A percentile compares a stretch with the other conserved stretches of the same genome.
Evolutionary conservation across 75 land plant species (phyloP).

Genomic region (Chamaecyparis obtusa): DNA sequence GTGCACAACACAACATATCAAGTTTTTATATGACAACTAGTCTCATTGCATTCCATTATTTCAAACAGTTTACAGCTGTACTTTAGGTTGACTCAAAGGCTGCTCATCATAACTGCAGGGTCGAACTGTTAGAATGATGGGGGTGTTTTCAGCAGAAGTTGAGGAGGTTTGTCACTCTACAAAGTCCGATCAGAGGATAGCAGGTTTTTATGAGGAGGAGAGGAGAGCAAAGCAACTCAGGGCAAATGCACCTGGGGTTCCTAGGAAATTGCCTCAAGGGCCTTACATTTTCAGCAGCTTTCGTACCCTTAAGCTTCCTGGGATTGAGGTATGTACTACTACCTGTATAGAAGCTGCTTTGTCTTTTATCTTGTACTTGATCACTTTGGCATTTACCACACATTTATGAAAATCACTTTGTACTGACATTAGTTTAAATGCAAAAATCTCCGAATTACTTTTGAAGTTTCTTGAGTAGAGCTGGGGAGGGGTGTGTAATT

Average conservation of each 20-base stretch:
- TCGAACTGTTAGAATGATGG: conserved; percentile 76
- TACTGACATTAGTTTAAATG: neutral
- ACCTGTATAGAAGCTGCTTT: neutral
- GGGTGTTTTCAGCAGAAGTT: conserved; percentile 58
- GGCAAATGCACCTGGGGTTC: conserved; percentile 7
- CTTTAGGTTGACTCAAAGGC: neutral
- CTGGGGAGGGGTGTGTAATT: neutral
- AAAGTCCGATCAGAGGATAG: conserved; percentile 50
- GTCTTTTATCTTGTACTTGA: neutral
- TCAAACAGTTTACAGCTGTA: neutral
- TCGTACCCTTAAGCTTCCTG: conserved; percentile 70
- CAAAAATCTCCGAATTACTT: neutral
- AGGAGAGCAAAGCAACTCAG: conserved; percentile 43
- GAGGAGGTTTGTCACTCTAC: conserved; percentile 48
- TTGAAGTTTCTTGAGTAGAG: neutral
- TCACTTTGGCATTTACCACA: neutral
- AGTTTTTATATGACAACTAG: neutral
- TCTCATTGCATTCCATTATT: neutral
- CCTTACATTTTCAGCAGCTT: conserved; percentile 73
- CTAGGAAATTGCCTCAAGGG: conserved; percentile 66
- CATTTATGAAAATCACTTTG: neutral
- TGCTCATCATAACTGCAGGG: conserved; percentile 35
- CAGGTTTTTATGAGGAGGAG: conserved; percentile 89
- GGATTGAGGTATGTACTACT: conserved; percentile 59
- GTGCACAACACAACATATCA: neutral